phyloP scores from a whole-genome alignment of 129 eudicot genomes.

The Ambrosia artemisiifolia region DNA sequence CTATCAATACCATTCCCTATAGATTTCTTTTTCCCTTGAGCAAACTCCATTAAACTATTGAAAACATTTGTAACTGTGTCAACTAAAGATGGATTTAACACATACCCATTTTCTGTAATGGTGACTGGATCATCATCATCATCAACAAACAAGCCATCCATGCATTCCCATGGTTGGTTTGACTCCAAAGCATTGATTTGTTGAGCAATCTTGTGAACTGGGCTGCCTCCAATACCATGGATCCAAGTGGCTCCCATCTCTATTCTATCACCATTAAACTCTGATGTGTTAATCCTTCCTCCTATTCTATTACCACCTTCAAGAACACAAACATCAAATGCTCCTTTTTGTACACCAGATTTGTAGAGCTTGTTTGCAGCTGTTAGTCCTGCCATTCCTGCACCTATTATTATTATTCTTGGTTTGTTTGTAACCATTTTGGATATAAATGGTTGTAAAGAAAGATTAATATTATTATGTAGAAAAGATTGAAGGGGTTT shows the following conservation, averaged over 20 bases:
- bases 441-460: background rate
- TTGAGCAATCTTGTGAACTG: slow-evolving; percentile 71
- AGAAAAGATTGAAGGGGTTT: background rate
- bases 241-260: slow-evolving; percentile 99
- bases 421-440: slow-evolving; percentile 71
- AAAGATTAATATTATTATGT: background rate
- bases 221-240: slow-evolving; percentile 90
- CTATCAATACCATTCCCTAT: slow-evolving; percentile 24
- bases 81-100: slow-evolving; percentile 45
- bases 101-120: slow-evolving; percentile 65
- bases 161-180: slow-evolving; percentile 83
- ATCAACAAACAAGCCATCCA: slow-evolving; percentile 64
- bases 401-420: slow-evolving; percentile 77
- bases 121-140: slow-evolving; percentile 63
- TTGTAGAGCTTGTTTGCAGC: slow-evolving; percentile 88
- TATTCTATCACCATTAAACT: slow-evolving; percentile 77
- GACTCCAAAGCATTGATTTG: slow-evolving; percentile 50
- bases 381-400: slow-evolving; percentile 91
- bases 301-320: slow-evolving; percentile 90
- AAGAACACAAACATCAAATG: slow-evolving; percentile 65
- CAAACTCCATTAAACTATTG: slow-evolving; percentile 49
- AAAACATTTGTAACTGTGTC: slow-evolving; percentile 56
- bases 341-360: slow-evolving; percentile 40
- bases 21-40: slow-evolving; percentile 42
- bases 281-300: slow-evolving; percentile 72